phyloP scores from a whole-genome alignment of 306 rosid genomes.

The Luffa aegyptiaca region DNA sequence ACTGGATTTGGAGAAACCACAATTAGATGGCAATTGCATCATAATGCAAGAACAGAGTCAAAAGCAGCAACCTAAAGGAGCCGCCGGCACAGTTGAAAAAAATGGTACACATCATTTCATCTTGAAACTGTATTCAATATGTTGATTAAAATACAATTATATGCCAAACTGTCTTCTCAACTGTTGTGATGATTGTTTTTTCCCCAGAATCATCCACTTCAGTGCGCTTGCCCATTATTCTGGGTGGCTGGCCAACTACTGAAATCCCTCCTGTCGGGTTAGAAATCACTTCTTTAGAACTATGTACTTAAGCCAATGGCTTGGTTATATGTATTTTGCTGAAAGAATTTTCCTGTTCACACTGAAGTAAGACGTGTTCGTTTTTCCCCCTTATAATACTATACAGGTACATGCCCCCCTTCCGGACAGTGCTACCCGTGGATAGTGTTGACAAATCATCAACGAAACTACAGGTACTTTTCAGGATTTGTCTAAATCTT shows the following conservation, averaged over 20 bases:
- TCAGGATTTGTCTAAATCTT: neutral
- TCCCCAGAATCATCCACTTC: constrained; percentile 26
- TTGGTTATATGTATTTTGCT: neutral
- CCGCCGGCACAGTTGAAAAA: constrained; percentile 25
- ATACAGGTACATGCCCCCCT: constrained; percentile 23
- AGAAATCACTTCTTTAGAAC: neutral
- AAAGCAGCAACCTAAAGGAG: constrained; percentile 17
- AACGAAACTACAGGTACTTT: constrained; percentile 25
- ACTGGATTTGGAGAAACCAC: constrained; percentile 28
- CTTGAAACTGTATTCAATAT: neutral
- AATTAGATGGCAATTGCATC: constrained; percentile 11
- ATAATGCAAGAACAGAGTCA: constrained; percentile 21
- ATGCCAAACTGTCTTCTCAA: neutral
- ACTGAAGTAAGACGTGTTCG: neutral
- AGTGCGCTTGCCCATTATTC: constrained; percentile 25
- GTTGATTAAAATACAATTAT: neutral
- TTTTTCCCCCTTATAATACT: neutral
- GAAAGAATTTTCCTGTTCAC: neutral
- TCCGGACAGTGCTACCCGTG: constrained; percentile 15
- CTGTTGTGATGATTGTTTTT: neutral
- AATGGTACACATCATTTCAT: constrained; percentile 30
- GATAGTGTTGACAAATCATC: constrained; percentile 12
- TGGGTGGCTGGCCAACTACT: constrained; percentile 24
- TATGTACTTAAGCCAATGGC: neutral
- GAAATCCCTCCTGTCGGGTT: constrained; percentile 44